Percentiles rank a stretch among this genome's conserved stretches.
Evolutionary conservation across 1,284 basidiomycete genomes (phyloP).

Genomic region (Cutaneotrichosporon dermatis): DNA sequence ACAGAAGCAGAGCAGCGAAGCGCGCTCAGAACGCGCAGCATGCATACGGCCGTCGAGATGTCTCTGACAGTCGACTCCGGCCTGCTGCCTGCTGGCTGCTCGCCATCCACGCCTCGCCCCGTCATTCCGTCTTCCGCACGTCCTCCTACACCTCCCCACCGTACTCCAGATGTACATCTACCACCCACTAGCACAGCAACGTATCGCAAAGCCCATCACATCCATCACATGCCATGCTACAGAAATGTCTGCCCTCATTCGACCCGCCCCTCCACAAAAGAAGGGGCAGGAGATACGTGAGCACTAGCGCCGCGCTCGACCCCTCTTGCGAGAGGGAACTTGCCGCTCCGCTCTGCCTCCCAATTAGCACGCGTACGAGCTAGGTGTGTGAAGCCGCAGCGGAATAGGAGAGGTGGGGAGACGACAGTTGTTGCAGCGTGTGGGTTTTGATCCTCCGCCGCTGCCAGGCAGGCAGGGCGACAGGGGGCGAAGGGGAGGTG

Average conservation of each 20-base stretch:
- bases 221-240: too few relatives aligned
- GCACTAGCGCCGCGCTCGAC: conserved; percentile 19
- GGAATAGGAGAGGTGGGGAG: conserved; percentile 14
- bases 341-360: conserved; percentile 12
- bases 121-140: too few relatives aligned
- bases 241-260: conserved; percentile 43
- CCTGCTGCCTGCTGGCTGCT: too few relatives aligned
- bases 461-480: background rate
- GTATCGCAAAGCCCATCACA: too few relatives aligned
- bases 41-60: too few relatives aligned
- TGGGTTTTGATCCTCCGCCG: background rate
- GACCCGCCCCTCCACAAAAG: conserved; percentile 45
- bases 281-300: conserved; percentile 49
- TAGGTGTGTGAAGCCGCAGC: conserved; percentile 5
- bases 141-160: too few relatives aligned
- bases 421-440: background rate
- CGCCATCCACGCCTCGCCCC: too few relatives aligned
- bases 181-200: too few relatives aligned
- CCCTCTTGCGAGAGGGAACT: conserved; percentile 8
- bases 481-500: background rate
- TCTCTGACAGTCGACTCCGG: too few relatives aligned
- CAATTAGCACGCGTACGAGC: conserved; percentile 9
- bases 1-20: too few relatives aligned
- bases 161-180: too few relatives aligned
- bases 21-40: too few relatives aligned